phyloP scores from a whole-genome alignment of 768 basidiomycete species.

The Holtermanniella nyarrowii region DNA sequence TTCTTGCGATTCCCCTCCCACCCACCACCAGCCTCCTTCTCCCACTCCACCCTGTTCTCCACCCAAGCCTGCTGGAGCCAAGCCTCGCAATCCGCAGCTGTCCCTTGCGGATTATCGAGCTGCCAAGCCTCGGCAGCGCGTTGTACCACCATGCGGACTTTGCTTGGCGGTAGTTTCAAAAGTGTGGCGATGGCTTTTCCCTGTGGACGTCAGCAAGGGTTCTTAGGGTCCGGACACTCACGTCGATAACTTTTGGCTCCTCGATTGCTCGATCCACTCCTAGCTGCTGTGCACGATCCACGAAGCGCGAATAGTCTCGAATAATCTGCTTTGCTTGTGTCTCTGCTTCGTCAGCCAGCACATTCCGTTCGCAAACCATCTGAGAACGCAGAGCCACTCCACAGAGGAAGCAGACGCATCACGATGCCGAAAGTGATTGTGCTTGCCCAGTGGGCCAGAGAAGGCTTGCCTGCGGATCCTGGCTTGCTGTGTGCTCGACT shows the following conservation, averaged over 20 bases:
- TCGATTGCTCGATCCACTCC: slow-evolving; percentile 55
- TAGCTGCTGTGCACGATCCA: slow-evolving; percentile 53
- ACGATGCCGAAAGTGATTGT: slow-evolving; percentile 10
- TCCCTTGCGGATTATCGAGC: slow-evolving; percentile 58
- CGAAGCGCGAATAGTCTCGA: slow-evolving; percentile 57
- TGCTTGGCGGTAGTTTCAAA: slow-evolving; percentile 54
- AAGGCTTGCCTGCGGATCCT: background rate
- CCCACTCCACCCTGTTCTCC: background rate
- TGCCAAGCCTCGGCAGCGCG: slow-evolving; percentile 74
- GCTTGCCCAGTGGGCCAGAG: slow-evolving; percentile 16
- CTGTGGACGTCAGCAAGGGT: slow-evolving; percentile 44
- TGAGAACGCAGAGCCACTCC: no score
- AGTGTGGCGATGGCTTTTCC: slow-evolving; percentile 56
- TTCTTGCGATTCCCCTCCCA: no score
- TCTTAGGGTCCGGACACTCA: slow-evolving; percentile 44
- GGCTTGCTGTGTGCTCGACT: background rate
- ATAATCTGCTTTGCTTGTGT: slow-evolving; percentile 47
- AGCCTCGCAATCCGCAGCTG: slow-evolving; percentile 55
- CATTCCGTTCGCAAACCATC: no score
- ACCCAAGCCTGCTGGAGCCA: slow-evolving; percentile 50
- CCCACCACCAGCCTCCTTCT: background rate
- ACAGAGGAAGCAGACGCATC: slow-evolving; percentile 13
- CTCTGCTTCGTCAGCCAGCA: background rate
- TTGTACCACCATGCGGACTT: slow-evolving; percentile 58
- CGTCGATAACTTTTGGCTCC: slow-evolving; percentile 64